Evolutionary conservation across 345 rosid species (phyloP).

Genomic region (Bruguiera gymnorhiza): DNA sequence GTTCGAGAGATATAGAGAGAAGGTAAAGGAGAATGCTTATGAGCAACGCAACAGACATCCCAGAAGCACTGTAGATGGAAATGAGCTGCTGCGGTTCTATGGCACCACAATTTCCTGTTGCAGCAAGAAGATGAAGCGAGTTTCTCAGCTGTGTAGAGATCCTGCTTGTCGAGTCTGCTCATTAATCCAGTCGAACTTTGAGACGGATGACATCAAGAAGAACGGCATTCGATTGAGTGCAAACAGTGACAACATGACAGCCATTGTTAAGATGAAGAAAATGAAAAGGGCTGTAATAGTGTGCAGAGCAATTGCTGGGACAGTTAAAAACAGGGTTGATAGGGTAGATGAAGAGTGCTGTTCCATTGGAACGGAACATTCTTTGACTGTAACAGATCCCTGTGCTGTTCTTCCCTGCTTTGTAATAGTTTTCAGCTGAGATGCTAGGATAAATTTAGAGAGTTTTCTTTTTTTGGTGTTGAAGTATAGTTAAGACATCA

Average conservation of each 20-base stretch:
- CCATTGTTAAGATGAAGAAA: slow-evolving; percentile 20
- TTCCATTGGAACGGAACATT: slow-evolving; percentile 6
- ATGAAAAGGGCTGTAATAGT: slow-evolving; percentile 37
- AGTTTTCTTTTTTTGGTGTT: neutral
- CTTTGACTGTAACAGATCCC: slow-evolving; percentile 31
- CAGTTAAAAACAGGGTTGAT: slow-evolving; percentile 13
- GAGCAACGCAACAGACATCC: slow-evolving; percentile 32
- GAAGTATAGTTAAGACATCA: neutral
- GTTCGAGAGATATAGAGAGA: slow-evolving; percentile 44
- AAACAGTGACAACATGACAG: slow-evolving; percentile 25
- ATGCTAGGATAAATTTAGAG: neutral
- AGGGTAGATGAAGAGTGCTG: slow-evolving; percentile 18
- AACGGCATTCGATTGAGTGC: slow-evolving; percentile 34
- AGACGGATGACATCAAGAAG: slow-evolving; percentile 20
- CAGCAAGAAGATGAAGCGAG: slow-evolving; percentile 17
- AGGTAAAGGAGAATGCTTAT: slow-evolving; percentile 33
- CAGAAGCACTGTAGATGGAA: slow-evolving; percentile 47
- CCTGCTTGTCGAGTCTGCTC: slow-evolving; percentile 42
- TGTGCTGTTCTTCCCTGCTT: slow-evolving; percentile 49
- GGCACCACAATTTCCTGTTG: slow-evolving; percentile 47
- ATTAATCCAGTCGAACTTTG: slow-evolving; percentile 31
- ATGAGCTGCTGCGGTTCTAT: slow-evolving; percentile 46
- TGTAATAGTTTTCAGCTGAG: slow-evolving; percentile 40
- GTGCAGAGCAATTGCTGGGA: slow-evolving; percentile 41
- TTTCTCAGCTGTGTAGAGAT: slow-evolving; percentile 35